Base-by-base conservation (phyloP, 1,284 basidiomycete species). In the Fomitiporia mediterranea region DNA sequence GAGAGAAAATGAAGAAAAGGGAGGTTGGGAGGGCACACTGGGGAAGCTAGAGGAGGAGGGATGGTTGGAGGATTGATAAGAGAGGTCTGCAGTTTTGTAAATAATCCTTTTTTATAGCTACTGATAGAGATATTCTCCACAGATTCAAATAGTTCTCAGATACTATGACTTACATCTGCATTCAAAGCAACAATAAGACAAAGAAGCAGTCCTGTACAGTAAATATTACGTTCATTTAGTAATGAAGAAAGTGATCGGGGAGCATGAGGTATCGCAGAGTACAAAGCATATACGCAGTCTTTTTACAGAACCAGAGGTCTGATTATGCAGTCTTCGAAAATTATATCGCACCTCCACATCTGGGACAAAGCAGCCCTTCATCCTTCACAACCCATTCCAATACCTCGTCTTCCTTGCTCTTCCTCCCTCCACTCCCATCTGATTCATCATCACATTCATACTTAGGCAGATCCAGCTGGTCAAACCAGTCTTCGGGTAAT, bases 11-110 rank as follows among this genome's bases (percentile, higher is more conserved):
- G 44, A 38, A 15, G 27, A 52, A 30, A 53, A 37, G 19, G 51
- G 19, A 28, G 25, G 44, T 6, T 60, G 59, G 59, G 56, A 55
- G 38, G 38, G 28, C 2, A 49, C 37, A 8, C 46, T 43, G 17
- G 28, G 50, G 32, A 50, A 23, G 11, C 21, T 51, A 38, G 32
- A 39, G 34, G 44, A 50, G 28, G 25, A 53, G 23, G 39, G 51
- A 4, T 58, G 51, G 57, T 28, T 58, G 39, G 47, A 58, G 28
- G 32, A 48, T 23, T 57, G 43, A 55, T 5, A 4, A 46, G 13
- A 15, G 17, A 46, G 15, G 44, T 46, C 7, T n/a, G 44, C 17
- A 46, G 7, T 46, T 4, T n/a, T n/a, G n/a, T n/a, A n/a, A n/a
- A n/a, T n/a, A n/a, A n/a, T n/a, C n/a, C n/a, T n/a, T n/a, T n/a